A percentile compares a stretch with the other conserved stretches of the same genome.
Conservation (phyloP, 345 rosid genomes). For the Euphorbia lathyris region DNA sequence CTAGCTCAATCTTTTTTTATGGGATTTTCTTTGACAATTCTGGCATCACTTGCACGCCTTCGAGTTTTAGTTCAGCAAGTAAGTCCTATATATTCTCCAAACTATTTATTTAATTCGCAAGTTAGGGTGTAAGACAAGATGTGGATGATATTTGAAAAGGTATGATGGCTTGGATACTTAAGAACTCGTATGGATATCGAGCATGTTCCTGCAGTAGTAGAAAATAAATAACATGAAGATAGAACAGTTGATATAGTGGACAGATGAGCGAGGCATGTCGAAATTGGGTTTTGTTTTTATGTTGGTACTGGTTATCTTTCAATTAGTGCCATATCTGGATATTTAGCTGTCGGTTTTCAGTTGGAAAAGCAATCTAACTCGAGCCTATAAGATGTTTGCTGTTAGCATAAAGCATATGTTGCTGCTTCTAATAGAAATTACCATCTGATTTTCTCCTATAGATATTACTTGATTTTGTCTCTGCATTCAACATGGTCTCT, state of each 20-base stretch:
- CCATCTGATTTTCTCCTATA: conserved; percentile 23
- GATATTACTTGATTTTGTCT: conserved; percentile 74
- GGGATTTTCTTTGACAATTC: conserved; percentile 61
- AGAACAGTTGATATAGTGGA: background rate
- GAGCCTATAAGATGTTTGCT: background rate
- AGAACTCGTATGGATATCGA: background rate
- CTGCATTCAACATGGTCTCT: conserved; percentile 61
- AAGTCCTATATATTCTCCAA: conserved; percentile 22
- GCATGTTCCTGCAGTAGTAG: background rate
- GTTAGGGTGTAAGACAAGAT: background rate
- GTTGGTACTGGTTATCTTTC: background rate
- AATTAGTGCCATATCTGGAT: background rate
- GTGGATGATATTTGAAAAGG: background rate
- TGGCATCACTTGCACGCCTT: conserved; percentile 86
- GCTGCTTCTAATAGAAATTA: background rate
- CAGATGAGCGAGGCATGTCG: background rate
- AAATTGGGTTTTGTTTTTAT: background rate
- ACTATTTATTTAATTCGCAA: background rate
- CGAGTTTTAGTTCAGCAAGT: conserved; percentile 91
- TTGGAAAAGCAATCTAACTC: background rate
- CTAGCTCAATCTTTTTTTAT: conserved; percentile 85
- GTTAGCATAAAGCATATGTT: background rate
- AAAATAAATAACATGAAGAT: conserved; percentile 1
- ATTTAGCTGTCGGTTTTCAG: background rate
- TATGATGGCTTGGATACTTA: background rate